Evolutionary conservation across 768 basidiomycete genomes (phyloP), one percentile per base, ranked within the genome.

Genomic region (Agaricus bisporus): DNA sequence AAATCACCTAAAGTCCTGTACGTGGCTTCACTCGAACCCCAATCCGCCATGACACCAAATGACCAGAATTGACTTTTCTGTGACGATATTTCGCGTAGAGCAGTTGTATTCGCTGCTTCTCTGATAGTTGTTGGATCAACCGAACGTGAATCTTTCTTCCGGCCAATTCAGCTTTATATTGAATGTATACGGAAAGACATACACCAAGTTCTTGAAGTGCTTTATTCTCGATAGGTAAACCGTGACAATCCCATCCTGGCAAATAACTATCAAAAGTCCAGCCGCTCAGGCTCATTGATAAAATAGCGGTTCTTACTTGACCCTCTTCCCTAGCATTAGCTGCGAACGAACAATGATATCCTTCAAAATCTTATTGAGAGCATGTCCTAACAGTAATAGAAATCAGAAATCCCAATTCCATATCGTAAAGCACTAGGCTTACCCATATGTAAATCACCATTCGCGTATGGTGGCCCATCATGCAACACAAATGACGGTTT

Each of bases 171-270:
- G 28, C 48, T 60, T 46, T 51, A 55, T 12, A 17, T 41, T 55
- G 4, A 58, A 45, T 41, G 14, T 12, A 2, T 8, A 38, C 53
- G 8, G 2, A 32, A 7, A 15, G 41, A 63, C 80, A 51, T 63
- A 90, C 90, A 51, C 81, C 77, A 25, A 95, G 74, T 20, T 86
- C 79, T 56, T 86, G 75, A 35, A 99, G 71, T 0, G 94, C 90
- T 63, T 97, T 98, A 59, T 92, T 91, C 66, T 98, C 95, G 56
- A 98, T 98, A 0, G 95, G 95, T 11, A 98, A 81, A 5, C 95
- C 95, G 66, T 99, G 95, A 62, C 95, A 98, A 63, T 99, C 95
- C 92, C 93, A 99, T 9, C 95, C 95, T 35, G 95, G 95, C 12
- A 89, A 68, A 69, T 95, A 98, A 62, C 95, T 98, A 39, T 56